These are phyloP conservation scores for Poa annua DNA, from an alignment of 176 grass and related monocot species.

Conservation along the genomic window DNA sequence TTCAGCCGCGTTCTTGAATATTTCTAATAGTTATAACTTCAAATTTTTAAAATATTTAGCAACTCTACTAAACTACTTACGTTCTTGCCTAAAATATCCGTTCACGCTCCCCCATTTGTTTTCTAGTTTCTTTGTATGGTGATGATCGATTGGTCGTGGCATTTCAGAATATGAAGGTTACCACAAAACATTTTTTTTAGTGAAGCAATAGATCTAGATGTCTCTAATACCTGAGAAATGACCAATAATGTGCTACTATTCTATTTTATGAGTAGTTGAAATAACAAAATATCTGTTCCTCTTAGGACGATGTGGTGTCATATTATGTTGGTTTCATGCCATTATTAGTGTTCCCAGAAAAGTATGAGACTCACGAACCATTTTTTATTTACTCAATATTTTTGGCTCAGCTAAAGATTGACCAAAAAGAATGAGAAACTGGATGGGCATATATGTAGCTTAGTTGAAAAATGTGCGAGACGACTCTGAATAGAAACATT, in stretches of 20 bases:
- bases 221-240: neutral
- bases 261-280: neutral
- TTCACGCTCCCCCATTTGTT: too few species aligned
- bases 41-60: too few species aligned
- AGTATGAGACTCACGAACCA: too few species aligned
- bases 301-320: neutral
- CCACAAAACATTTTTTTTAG: neutral
- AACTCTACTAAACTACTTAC: too few species aligned
- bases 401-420: neutral
- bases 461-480: neutral
- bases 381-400: neutral
- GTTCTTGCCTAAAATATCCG: too few species aligned
- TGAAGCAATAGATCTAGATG: neutral
- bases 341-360: neutral
- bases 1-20: too few species aligned
- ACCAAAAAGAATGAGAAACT: neutral
- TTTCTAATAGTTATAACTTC: too few species aligned
- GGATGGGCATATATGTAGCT: neutral
- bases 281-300: neutral
- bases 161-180: neutral
- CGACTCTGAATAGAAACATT: too few species aligned
- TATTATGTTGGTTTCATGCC: neutral
- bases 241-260: too few species aligned
- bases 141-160: neutral
- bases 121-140: neutral